These are phyloP conservation scores for Hypericum androsaemum DNA, from an alignment of 345 rosid genomes.

Conservation along the genomic window DNA sequence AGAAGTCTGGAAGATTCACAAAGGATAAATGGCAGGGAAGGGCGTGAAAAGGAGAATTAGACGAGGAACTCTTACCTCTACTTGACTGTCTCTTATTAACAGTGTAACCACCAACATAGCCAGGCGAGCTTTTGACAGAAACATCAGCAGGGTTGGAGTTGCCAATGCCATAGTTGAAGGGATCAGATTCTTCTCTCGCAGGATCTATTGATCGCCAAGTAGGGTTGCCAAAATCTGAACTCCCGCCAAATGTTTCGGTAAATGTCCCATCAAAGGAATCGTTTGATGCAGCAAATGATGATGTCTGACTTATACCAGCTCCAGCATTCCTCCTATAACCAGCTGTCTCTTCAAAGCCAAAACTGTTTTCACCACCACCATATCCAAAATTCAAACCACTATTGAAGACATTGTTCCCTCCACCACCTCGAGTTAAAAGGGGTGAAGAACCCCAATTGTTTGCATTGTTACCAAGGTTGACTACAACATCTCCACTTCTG, in stretches of 20 bases:
- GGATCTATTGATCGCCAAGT: constrained; percentile 49
- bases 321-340: constrained; percentile 49
- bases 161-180: constrained; percentile 41
- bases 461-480: constrained; percentile 31
- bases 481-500: constrained; percentile 41
- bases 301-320: constrained; percentile 29
- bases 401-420: constrained; percentile 36
- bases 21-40: neutral
- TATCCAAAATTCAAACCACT: constrained; percentile 38
- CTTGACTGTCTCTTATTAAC: constrained; percentile 60
- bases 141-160: constrained; percentile 34
- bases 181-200: constrained; percentile 41
- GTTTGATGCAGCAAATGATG: constrained; percentile 40
- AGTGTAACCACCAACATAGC: constrained; percentile 59
- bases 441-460: constrained; percentile 47
- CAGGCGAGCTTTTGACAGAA: constrained; percentile 49
- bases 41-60: constrained; percentile 2
- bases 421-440: constrained; percentile 43
- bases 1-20: neutral
- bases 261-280: constrained; percentile 32
- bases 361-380: constrained; percentile 45
- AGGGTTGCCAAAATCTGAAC: constrained; percentile 46
- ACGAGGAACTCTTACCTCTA: constrained; percentile 42
- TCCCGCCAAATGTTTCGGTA: constrained; percentile 36
- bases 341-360: constrained; percentile 28